Percentiles rank a stretch among this genome's conserved stretches.
Conservation (phyloP, 768 basidiomycete genomes). For the Trametes coccinea region DNA sequence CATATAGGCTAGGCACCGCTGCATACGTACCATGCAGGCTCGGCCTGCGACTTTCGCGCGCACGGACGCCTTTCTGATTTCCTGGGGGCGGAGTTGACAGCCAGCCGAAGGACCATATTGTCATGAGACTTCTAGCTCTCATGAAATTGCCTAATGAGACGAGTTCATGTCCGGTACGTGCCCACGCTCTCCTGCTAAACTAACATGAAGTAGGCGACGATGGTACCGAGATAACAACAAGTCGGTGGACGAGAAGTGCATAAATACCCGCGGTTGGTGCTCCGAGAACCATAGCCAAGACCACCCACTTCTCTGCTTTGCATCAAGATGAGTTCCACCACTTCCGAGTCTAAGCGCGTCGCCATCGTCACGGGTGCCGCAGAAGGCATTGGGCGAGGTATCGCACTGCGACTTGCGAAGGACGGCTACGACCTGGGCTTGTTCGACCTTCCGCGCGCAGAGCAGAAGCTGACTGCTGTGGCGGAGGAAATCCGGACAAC, state of each 20-base stretch:
- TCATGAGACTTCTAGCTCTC: not conserved
- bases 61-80: too few species aligned
- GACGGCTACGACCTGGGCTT: slow-evolving; percentile 28
- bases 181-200: too few species aligned
- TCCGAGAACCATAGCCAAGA: not conserved
- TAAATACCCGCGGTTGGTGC: not conserved
- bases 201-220: too few species aligned
- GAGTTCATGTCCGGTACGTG: too few species aligned
- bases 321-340: not conserved
- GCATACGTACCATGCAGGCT: too few species aligned
- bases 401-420: slow-evolving; percentile 29
- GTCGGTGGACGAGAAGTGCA: not conserved
- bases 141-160: too few species aligned
- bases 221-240: too few species aligned
- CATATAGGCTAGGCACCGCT: too few species aligned
- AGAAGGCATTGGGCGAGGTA: slow-evolving; percentile 31
- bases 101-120: not conserved
- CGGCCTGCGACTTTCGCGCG: too few species aligned
- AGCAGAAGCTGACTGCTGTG: slow-evolving; percentile 12
- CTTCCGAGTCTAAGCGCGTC: slow-evolving; percentile 11
- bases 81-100: not conserved
- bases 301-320: not conserved
- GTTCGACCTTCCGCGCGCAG: slow-evolving; percentile 20
- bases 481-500: slow-evolving; percentile 18
- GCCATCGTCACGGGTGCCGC: slow-evolving; percentile 31